Base-by-base conservation (phyloP, 108 stramenopile species). In the Cyclotella atomus region DNA sequence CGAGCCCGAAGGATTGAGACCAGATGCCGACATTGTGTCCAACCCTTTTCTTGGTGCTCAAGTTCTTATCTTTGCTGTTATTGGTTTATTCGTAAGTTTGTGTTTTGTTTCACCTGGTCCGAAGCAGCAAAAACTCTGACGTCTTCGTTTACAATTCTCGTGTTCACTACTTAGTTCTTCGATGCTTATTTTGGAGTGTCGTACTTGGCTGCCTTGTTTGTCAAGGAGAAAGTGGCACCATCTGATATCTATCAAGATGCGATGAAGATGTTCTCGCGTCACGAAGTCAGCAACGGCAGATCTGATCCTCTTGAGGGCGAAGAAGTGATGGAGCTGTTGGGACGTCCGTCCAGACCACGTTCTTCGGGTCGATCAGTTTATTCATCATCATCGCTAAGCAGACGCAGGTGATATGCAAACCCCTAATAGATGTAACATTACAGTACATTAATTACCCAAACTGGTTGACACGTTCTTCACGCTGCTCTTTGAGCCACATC, bases 131-230 rank as follows among this genome's bases (percentile, higher is more conserved):
- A 41, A 41, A 7, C 12, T 12, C 7, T 41, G 9, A 9, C 38
- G 38, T 4, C n/a, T 4, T 17, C 47, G n/a, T 9, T 17, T 17
- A 4, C n/a, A n/a, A 49, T 49, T 49, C 4, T 10, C 47, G 9
- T 17, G n/a, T n/a, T 49, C n/a, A n/a, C 4, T 19, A 4, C 4
- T 49, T n/a, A 49, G 47, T 82, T 78, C 68, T 84, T 84, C 65
- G 85, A 87, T 65, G 74, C 74, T 16, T 87, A 80, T 55, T 69
- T 81, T 64, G 85, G 85, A 1, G 50, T 87, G 32, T 72, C 76
- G 4, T 87, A 78, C 33, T 52, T 87, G 20, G 45, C 76, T 21
- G 55, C 64, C 17, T n/a, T 77, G 9, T 65, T 83, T 53, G 72
- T 83, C n/a, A 44, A 70, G 1, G 28, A 28, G 1, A 61, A 28